Base-by-base conservation (phyloP, 2,329 filamentous ascomycete species). In the Ophiognomonia clavigignenti-juglandacearum region DNA sequence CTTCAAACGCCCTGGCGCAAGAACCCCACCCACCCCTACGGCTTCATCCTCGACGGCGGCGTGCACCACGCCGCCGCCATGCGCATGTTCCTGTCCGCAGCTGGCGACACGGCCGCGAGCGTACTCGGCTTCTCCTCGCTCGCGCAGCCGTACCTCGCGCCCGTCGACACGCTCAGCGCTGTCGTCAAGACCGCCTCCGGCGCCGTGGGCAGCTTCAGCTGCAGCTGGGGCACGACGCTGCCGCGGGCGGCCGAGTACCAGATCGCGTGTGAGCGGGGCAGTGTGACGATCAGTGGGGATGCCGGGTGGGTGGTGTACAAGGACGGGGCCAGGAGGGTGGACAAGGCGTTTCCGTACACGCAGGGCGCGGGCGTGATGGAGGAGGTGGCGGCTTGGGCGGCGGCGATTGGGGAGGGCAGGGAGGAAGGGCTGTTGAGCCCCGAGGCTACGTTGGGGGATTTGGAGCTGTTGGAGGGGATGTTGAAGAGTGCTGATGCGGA, bases 41-140 rank as follows among this genome's bases (percentile, higher is more conserved):
- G 85, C 0, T 88, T 88, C 59, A 60, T 88, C 43, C 75, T 89
- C 4, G 85, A 89, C 56, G 83, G 78, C 4, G 85, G 86, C 27
- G 83, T 89, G 18, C 86, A 89, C 61, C 80, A 76, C 48, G 70
- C 80, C 11, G 85, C 85, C 13, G 80, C 66, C 1, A 71, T 80
- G 27, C 69, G 84, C 27, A 62, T 78, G 34, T 58, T 88, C 31
- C 64, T 87, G 2, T n/a, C n/a, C n/a, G 68, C 75, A 38, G 32
- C 32, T 16, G 42, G 72, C 31, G 64, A 70, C 13, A 64, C 73
- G 14, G 61, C 65, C 8, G 27, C 38, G 4, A 68, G 61, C 20
- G 64, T 82, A 5, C 66, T 71, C n/a, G 80, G 80, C 0, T 76
- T 77, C 47, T 78, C 80, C 0, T 59, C 65, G 5, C 72, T 75